Evolutionary conservation across 805 yeast genomes (phyloP).

Genomic region (Teunomyces lycoperdinae): DNA sequence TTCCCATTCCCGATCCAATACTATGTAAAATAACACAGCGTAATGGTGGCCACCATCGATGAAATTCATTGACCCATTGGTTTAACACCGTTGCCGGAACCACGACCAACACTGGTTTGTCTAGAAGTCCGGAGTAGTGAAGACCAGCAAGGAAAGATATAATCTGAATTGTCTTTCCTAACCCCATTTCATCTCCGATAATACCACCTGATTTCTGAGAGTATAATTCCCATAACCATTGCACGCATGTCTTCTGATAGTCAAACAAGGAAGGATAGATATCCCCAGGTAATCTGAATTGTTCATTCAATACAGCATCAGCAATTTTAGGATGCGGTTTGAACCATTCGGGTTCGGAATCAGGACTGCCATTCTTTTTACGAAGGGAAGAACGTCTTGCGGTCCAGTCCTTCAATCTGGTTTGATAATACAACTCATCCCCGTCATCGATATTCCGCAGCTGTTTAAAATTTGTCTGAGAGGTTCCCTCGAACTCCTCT

Average conservation of each 20-base stretch:
- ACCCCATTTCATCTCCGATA: conserved; percentile 97
- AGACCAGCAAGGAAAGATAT: conserved; percentile 88
- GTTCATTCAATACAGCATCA: conserved; percentile 71
- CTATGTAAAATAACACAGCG: conserved; percentile 85
- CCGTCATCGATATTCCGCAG: conserved; percentile 71
- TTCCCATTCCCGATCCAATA: conserved; percentile 81
- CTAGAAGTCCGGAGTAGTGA: conserved; percentile 73
- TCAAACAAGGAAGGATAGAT: conserved; percentile 83
- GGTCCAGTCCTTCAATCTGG: conserved; percentile 61
- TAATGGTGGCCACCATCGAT: conserved; percentile 97
- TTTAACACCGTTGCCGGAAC: conserved; percentile 96
- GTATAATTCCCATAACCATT: conserved; percentile 95
- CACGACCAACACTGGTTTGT: conserved; percentile 79
- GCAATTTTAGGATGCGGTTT: conserved; percentile 74
- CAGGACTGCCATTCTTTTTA: conserved; percentile 11
- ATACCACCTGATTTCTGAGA: conserved; percentile 91
- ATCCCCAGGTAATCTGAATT: conserved; percentile 83
- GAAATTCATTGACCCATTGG: conserved; percentile 97
- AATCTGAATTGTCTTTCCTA: conserved; percentile 93
- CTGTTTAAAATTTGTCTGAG: background rate
- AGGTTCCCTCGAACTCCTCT: background rate
- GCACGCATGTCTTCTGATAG: conserved; percentile 94
- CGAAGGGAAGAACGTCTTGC: conserved; percentile 48
- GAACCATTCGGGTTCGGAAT: conserved; percentile 51
- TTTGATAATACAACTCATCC: conserved; percentile 60